A percentile compares a stretch with the other conserved stretches of the same genome.
Conservation (phyloP, 2,329 filamentous ascomycete genomes). For the Epicoccum nigrum region DNA sequence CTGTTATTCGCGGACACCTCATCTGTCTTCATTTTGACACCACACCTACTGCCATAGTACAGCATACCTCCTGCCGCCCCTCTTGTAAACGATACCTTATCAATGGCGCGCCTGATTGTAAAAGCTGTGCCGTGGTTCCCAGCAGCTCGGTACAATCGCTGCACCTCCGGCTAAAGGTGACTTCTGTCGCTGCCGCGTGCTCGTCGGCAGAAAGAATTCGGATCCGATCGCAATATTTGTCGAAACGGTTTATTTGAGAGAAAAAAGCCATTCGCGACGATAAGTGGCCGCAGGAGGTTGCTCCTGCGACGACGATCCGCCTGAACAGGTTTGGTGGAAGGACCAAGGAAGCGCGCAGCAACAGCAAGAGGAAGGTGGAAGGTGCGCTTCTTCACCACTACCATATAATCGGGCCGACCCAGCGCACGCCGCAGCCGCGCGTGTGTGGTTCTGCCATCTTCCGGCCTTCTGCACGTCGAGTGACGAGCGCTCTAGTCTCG, state of each 20-base stretch:
- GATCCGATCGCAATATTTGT: too few species aligned
- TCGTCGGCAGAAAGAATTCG: too few species aligned
- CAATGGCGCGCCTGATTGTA: background rate
- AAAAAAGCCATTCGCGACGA: too few species aligned
- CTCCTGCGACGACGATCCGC: background rate
- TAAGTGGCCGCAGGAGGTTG: background rate
- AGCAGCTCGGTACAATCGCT: background rate
- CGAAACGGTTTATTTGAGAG: too few species aligned
- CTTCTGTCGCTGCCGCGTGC: background rate
- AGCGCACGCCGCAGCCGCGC: conserved; percentile 1
- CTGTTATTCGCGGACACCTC: too few species aligned
- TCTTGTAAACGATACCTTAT: background rate
- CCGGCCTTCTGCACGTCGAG: background rate
- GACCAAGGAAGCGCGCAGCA: background rate
- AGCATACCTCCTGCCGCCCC: background rate
- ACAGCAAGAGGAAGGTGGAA: too few species aligned
- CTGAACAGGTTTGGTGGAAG: background rate
- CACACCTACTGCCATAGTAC: too few species aligned
- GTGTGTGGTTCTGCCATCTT: too few species aligned
- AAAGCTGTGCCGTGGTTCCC: background rate
- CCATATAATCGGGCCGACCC: conserved; percentile 3
- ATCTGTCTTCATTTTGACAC: too few species aligned
- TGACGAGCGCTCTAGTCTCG: background rate
- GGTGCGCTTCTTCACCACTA: background rate
- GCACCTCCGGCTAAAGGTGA: background rate